Evolutionary conservation across 2,329 filamentous ascomycete species (phyloP), one percentile per base, ranked within the genome.

Genomic region (Sporothrix variecibatus): DNA sequence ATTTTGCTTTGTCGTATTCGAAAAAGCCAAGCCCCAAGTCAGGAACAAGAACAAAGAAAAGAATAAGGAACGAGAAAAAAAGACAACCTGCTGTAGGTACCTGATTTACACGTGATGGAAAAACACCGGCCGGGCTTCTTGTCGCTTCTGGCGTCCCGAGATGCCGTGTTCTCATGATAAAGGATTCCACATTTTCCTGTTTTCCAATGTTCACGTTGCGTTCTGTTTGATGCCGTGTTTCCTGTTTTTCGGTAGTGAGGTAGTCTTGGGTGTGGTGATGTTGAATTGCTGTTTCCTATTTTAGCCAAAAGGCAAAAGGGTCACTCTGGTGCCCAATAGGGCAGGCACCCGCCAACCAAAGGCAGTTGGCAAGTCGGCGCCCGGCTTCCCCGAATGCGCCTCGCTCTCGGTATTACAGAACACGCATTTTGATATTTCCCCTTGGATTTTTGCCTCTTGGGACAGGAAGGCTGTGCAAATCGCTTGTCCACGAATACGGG

Each of bases 381-480:
- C 62, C 62, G 62, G 62, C 62, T 28, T 67, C 38, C 62, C 62
- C 62, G 62, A 67, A 46, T 20, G 62, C 62, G 62, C 62, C 62
- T 67, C 62, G 23, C 62, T 67, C 60, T 43, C 60, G 60, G 60
- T 40, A n/a, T n/a, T n/a, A 67, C 38, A 12, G n/a, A 15, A 17
- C 23, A n/a, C 9, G 40, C 40, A 40, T 26, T 11, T 64, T 12
- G 58, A 62, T 62, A 31, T 62, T 62, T 3, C 31, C 31, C 31
- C 7, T 34, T 38, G 2, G 12, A 46, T 46, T 67, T 67, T 9
- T n/a, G n/a, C 62, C 12, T 12, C 23, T 2, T 5, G 53, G 38
- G 62, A 46, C 38, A 65, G 23, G 62, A 46, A 67, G 62, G 62
- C 62, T 67, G 38, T 67, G 62, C 62, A 67, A 46, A 67, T 67